These are phyloP conservation scores for Penicillium chermesinum DNA, from an alignment of 495 filamentous ascomycete genomes.

Conservation along the genomic window DNA sequence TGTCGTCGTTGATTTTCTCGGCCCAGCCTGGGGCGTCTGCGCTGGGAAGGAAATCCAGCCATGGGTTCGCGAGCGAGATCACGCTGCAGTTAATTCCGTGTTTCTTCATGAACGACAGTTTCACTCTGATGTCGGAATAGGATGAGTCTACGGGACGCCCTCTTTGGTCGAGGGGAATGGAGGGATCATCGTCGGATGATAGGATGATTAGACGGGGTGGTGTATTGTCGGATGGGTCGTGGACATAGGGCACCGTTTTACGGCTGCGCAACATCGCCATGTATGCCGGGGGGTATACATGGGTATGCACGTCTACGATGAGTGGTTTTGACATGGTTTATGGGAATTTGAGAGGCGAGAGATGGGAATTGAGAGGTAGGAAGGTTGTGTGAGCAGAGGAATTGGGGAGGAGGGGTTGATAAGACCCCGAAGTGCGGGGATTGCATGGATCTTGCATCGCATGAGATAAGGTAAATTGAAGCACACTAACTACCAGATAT, in stretches of 20 bases:
- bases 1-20: conserved; percentile 66
- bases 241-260: conserved; percentile 71
- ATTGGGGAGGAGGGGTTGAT: conserved; percentile 6
- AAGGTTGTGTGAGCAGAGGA: too few species aligned
- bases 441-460: neutral
- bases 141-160: conserved; percentile 73
- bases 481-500: too few species aligned
- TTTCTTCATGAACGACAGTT: conserved; percentile 80
- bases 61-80: conserved; percentile 89
- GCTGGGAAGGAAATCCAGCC: conserved; percentile 79
- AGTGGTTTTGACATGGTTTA: conserved; percentile 26
- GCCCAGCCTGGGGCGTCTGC: conserved; percentile 59
- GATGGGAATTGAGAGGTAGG: neutral
- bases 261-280: conserved; percentile 75
- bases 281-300: conserved; percentile 86
- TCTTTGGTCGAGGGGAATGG: conserved; percentile 45
- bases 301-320: conserved; percentile 88
- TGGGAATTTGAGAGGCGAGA: neutral
- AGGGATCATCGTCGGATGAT: conserved; percentile 53
- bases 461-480: neutral
- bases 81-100: conserved; percentile 80
- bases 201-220: conserved; percentile 77
- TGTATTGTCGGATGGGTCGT: conserved; percentile 52
- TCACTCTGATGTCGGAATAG: conserved; percentile 66
- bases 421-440: conserved; percentile 20